Conservation (phyloP, 257 asterid genomes). For the Solanum sejunctum region DNA sequence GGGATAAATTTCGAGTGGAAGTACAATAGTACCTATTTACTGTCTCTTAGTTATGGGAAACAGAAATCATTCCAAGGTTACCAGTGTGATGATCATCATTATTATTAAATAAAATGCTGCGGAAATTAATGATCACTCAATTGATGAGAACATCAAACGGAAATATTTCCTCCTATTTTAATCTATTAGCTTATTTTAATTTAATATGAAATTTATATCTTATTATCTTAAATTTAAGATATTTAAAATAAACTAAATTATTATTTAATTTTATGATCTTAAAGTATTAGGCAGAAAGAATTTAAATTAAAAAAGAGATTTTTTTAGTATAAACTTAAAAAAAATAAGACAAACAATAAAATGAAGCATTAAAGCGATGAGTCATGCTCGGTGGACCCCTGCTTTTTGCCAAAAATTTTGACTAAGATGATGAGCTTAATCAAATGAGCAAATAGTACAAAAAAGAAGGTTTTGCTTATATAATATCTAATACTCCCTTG, state of each 20-base stretch:
- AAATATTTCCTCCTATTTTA: not conserved
- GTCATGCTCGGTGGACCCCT: not conserved
- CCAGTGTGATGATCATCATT: not conserved
- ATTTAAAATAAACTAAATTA: not conserved
- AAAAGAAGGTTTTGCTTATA: not conserved
- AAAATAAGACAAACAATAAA: too few species aligned
- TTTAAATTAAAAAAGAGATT: not conserved
- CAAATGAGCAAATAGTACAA: not conserved
- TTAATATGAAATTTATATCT: not conserved
- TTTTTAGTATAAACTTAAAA: too few species aligned
- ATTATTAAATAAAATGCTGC: not conserved
- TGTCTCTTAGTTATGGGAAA: not conserved
- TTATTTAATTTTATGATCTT: not conserved
- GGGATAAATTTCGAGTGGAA: not conserved
- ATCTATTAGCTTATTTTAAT: too few species aligned
- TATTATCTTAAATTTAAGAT: not conserved
- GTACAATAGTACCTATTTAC: too few species aligned
- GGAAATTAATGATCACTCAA: not conserved
- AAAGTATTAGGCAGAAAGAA: not conserved
- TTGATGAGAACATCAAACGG: not conserved
- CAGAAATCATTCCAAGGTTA: not conserved
- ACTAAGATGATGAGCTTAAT: not conserved
- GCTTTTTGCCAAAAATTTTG: not conserved
- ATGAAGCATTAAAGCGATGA: not conserved
- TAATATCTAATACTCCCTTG: not conserved